phyloP scores from a whole-genome alignment of 2,329 filamentous ascomycete species.

The Paecilomyces sp. region DNA sequence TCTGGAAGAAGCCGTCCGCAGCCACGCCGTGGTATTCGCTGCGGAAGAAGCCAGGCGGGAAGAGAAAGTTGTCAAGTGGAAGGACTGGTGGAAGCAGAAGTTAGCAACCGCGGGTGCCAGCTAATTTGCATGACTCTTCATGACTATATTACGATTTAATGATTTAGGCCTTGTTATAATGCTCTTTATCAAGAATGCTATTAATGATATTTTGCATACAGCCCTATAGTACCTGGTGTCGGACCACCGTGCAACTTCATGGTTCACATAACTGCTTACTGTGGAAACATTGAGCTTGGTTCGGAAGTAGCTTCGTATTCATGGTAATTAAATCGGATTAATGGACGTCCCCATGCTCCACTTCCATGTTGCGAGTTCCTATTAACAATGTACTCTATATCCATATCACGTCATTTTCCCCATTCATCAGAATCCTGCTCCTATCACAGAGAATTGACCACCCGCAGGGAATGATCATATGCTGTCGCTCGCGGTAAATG shows the following conservation, averaged over 20 bases:
- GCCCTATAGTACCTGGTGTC: too few species aligned
- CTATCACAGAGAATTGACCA: background rate
- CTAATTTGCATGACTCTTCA: background rate
- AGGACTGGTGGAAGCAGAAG: conserved; percentile 63
- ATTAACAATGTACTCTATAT: conserved; percentile 1
- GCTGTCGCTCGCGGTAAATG: conserved; percentile 2
- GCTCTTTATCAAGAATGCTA: background rate
- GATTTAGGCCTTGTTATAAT: background rate
- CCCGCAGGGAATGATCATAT: background rate
- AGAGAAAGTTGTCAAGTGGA: conserved; percentile 67
- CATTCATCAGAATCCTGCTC: background rate
- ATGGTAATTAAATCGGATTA: background rate
- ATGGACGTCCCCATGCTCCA: background rate
- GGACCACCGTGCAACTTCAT: background rate
- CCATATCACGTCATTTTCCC: background rate
- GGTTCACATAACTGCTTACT: background rate
- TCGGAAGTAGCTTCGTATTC: background rate
- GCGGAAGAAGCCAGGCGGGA: conserved; percentile 75
- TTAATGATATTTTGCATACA: background rate
- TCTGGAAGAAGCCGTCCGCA: conserved; percentile 78
- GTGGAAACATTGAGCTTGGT: background rate
- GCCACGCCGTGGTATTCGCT: conserved; percentile 88
- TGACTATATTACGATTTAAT: background rate
- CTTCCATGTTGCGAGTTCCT: conserved; percentile 2
- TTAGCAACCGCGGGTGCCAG: conserved; percentile 23